Evolutionary conservation across 192 early-diverging fungal species (phyloP).

Genomic region (Backusella morwellensis): DNA sequence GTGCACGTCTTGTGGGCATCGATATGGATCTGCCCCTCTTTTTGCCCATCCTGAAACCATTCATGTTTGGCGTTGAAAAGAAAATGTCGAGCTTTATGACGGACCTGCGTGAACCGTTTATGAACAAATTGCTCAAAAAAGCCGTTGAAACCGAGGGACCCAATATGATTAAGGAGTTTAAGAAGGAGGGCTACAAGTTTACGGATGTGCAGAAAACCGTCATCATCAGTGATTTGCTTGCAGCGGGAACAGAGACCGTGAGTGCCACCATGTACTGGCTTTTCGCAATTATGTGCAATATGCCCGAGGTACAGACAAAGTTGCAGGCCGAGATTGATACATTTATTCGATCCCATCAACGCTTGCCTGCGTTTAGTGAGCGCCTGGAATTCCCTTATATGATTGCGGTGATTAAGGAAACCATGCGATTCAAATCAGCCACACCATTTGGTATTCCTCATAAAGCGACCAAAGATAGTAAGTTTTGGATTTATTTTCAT

Average conservation of each 20-base stretch:
- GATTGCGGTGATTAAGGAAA: constrained; percentile 17
- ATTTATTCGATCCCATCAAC: not conserved
- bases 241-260: constrained; percentile 2
- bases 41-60: not conserved
- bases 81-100: not conserved
- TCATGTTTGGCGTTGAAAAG: not conserved
- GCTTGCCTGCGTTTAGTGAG: not conserved
- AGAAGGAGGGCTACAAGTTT: not conserved
- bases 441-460: constrained; percentile 18
- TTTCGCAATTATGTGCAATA: not conserved
- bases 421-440: not conserved
- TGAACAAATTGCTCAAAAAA: not conserved
- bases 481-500: not conserved
- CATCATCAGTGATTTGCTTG: constrained; percentile 5
- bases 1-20: not conserved
- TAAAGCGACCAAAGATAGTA: constrained; percentile 16
- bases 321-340: constrained; percentile 16
- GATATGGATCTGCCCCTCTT: not conserved
- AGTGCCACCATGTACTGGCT: constrained; percentile 14
- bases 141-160: not conserved
- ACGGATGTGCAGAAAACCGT: not conserved
- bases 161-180: constrained; percentile 2
- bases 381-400: constrained; percentile 14
- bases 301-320: constrained; percentile 18
- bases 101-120: not conserved